Base-by-base conservation (phyloP, 371 early-diverging fungal genomes). In the Mucor ambiguus region DNA sequence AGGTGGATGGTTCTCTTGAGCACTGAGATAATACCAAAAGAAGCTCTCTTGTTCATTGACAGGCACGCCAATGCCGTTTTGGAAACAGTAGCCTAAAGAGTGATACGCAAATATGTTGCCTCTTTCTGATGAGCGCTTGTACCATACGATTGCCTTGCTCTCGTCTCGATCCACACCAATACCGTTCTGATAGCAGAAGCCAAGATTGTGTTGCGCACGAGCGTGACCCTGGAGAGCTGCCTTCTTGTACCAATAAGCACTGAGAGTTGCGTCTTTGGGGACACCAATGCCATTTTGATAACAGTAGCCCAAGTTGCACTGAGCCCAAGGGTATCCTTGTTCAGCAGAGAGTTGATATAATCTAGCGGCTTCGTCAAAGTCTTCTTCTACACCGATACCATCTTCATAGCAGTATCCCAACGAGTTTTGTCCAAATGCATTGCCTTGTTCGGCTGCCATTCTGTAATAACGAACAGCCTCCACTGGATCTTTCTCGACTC, bases 51-150 rank as follows among this genome's bases (percentile, higher is more conserved):
- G 72, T 41, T 86, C 79, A 75, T 93, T 81, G 16, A 83, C 82
- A 18, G 70, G 77, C 5, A 93, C 89, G 22, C 95, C 95, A 60
- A 92, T 84, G 18, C 95, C 96, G 72, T 96, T 92, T 55, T 93
- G 93, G 73, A 91, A 95, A 69, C 96, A 96, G 69, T 92, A 95
- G 9, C 95, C 97, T 30, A 96, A 82, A 4, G 92, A 91, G 33
- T 93, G 93, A 58, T 87, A 86, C 6, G 93, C 95, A 65, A 90
- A 87, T 20, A 90, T 82, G 63, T 92, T 90, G 32, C 90, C 92
- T 58, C 86, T 84, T 37, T 84, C 89, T 0, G 95, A 94, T 7
- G 95, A 85, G 29, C 82, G 82, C 48, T 74, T 72, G 63, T 87
- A 93, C 90, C 88, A 92, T 64, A 75, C 62, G 44, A 90, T 84